phyloP scores from a whole-genome alignment of 108 stramenopile species.

The Epithemia pelagica region DNA sequence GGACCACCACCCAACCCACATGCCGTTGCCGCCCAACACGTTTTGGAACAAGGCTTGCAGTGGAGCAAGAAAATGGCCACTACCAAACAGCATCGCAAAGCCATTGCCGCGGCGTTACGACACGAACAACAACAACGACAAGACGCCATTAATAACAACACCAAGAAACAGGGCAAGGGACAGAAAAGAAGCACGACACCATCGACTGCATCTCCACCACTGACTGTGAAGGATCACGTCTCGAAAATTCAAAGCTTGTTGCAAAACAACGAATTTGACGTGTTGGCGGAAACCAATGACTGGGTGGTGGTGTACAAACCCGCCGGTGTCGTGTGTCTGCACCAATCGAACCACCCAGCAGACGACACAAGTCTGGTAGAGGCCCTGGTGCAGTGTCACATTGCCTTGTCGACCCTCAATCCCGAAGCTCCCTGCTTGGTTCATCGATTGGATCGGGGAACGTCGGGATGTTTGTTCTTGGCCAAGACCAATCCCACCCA shows the following conservation, averaged over 20 bases:
- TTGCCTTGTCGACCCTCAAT: constrained; percentile 61
- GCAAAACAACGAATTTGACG: constrained; percentile 26
- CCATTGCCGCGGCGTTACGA: constrained; percentile 42
- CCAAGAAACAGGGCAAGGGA: constrained; percentile 32
- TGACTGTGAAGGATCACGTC: too few species aligned
- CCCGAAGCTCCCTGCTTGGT: constrained; percentile 56
- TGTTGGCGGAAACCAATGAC: constrained; percentile 55
- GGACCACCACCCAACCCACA: constrained; percentile 13
- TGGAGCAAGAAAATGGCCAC: constrained; percentile 54
- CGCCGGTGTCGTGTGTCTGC: constrained; percentile 59
- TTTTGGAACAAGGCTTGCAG: constrained; percentile 43
- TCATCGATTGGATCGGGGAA: constrained; percentile 75
- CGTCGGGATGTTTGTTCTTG: constrained; percentile 56
- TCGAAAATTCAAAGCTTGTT: too few species aligned
- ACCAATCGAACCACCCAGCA: constrained; percentile 6
- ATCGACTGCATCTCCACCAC: too few species aligned
- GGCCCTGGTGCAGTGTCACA: constrained; percentile 45
- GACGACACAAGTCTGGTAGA: constrained; percentile 62
- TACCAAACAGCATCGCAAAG: constrained; percentile 46
- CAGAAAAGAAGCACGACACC: too few species aligned
- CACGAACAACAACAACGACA: constrained; percentile 9
- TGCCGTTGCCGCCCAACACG: constrained; percentile 20
- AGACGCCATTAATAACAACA: constrained; percentile 25
- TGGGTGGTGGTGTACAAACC: constrained; percentile 57
- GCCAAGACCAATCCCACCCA: constrained; percentile 66